These are phyloP conservation scores for Podospora conica DNA, from an alignment of 495 filamentous ascomycete species.

Conservation along the genomic window DNA sequence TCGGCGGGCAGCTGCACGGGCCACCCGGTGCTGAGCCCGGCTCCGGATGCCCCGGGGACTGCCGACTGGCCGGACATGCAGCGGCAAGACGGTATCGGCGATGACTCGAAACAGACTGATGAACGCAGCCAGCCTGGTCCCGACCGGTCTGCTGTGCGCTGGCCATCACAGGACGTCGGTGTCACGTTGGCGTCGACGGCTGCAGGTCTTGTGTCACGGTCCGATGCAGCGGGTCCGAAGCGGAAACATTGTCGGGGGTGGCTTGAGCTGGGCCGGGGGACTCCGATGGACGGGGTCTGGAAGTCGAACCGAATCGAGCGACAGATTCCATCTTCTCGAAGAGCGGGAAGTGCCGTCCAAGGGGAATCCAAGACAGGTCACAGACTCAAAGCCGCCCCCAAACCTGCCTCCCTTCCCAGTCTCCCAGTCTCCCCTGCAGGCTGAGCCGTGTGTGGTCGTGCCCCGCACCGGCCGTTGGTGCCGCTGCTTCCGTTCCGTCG, in stretches of 20 bases:
- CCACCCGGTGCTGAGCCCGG: neutral
- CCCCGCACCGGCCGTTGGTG: neutral
- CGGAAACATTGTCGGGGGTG: neutral
- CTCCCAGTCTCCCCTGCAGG: neutral
- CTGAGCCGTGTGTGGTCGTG: neutral
- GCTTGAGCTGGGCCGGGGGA: neutral
- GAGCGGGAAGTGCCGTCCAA: constrained; percentile 3
- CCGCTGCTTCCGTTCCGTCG: constrained; percentile 2
- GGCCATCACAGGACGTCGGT: neutral
- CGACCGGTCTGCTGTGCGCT: neutral
- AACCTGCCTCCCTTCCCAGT: too few relatives aligned
- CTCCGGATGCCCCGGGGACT: neutral
- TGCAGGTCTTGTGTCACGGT: neutral
- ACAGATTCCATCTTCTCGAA: constrained; percentile 4
- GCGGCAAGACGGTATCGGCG: neutral
- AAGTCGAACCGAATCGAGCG: neutral
- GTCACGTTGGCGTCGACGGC: neutral
- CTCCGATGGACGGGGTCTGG: constrained; percentile 1
- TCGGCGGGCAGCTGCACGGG: neutral
- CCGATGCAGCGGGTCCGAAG: neutral
- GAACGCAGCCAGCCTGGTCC: neutral
- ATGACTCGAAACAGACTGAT: neutral
- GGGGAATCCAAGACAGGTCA: neutral
- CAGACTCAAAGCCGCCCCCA: neutral
- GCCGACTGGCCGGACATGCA: neutral